Conservation (phyloP, 2,329 filamentous ascomycete species). For the Rosellinia necatrix region DNA sequence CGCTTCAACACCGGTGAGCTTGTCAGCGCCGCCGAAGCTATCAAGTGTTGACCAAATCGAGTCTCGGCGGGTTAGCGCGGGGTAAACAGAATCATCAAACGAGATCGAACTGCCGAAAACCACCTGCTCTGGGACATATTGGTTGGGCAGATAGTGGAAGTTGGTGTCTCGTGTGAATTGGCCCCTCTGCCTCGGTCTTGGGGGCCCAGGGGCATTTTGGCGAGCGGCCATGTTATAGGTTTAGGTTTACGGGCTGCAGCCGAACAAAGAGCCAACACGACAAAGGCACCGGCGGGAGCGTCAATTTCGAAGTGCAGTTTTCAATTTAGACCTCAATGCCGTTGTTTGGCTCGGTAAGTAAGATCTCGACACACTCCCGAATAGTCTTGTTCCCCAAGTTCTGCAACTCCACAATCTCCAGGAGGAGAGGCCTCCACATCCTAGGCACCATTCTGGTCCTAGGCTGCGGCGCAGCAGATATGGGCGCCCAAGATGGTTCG, state of each 20-base stretch:
- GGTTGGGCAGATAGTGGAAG: neutral
- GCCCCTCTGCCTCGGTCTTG: neutral
- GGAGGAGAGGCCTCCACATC: conserved; percentile 16
- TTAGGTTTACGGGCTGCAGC: neutral
- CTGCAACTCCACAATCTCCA: neutral
- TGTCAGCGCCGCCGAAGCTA: conserved; percentile 14
- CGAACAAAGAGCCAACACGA: neutral
- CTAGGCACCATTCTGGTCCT: conserved; percentile 21
- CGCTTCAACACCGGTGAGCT: conserved; percentile 19
- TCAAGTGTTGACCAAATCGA: conserved; percentile 25
- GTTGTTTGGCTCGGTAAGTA: neutral
- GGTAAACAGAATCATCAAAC: conserved; percentile 13
- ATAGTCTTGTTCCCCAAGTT: neutral
- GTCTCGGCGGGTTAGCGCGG: conserved; percentile 13
- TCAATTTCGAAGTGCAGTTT: neutral
- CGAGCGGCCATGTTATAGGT: conserved; percentile 5
- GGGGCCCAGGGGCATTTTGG: neutral
- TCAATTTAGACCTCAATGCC: neutral
- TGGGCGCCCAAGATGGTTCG: conserved; percentile 15
- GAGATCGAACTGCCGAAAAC: conserved; percentile 8
- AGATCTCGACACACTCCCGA: neutral
- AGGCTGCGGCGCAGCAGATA: conserved; percentile 15
- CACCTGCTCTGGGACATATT: conserved; percentile 1
- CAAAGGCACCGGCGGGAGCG: neutral
- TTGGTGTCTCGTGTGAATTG: neutral